phyloP scores from a whole-genome alignment of 2,329 filamentous ascomycete species.

The Nothopassalora personata region DNA sequence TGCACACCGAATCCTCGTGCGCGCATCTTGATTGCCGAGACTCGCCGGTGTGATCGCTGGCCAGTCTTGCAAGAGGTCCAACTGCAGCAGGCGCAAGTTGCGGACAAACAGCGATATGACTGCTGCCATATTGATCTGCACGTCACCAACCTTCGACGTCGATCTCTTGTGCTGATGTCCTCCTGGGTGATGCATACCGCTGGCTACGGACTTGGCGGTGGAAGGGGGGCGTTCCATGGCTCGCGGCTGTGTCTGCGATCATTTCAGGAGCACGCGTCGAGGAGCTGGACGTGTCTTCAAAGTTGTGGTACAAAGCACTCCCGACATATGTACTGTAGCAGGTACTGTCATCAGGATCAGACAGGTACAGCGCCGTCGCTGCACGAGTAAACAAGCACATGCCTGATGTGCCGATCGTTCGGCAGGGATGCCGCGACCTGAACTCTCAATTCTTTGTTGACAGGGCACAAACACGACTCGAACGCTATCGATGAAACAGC shows the following conservation, averaged over 20 bases:
- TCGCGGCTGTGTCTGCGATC: neutral
- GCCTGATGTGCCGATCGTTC: too few relatives aligned
- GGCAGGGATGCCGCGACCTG: neutral
- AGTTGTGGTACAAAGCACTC: neutral
- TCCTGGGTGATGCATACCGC: conserved; percentile 3
- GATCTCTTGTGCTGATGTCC: conserved; percentile 12
- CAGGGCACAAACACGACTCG: neutral
- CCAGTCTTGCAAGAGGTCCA: conserved; percentile 74
- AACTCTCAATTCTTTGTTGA: neutral
- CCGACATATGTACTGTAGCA: neutral
- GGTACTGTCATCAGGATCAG: neutral
- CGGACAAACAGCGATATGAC: conserved; percentile 66
- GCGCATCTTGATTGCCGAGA: conserved; percentile 61
- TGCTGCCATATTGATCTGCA: conserved; percentile 3
- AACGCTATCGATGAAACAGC: neutral
- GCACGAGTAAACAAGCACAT: neutral
- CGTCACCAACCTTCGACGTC: conserved; percentile 13
- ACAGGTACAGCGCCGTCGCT: neutral
- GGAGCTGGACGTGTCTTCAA: neutral
- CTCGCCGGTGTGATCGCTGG: conserved; percentile 66
- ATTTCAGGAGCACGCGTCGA: neutral
- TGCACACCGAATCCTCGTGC: conserved; percentile 71
- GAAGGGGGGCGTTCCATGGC: conserved; percentile 5
- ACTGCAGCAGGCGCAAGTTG: conserved; percentile 75
- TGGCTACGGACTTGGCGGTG: conserved; percentile 1